These are phyloP conservation scores for Sporormia fimetaria DNA, from an alignment of 495 filamentous ascomycete genomes.

Conservation along the genomic window DNA sequence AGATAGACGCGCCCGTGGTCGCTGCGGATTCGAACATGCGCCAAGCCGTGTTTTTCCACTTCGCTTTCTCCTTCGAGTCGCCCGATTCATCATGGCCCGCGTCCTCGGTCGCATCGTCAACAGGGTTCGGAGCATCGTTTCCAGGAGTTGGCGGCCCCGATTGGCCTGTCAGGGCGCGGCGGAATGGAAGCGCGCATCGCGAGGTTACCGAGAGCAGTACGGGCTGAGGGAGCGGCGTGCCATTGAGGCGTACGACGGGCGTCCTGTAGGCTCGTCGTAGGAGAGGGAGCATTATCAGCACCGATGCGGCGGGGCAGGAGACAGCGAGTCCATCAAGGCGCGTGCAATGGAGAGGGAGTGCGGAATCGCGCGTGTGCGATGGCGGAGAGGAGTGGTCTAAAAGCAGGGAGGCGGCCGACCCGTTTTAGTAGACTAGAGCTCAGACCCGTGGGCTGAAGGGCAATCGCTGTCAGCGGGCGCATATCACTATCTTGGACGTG, in stretches of 20 bases:
- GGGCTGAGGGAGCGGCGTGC: constrained; percentile 8
- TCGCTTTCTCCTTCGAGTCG: constrained; percentile 1
- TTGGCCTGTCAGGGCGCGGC: constrained; percentile 13
- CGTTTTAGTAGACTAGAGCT: too few species aligned
- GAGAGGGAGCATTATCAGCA: constrained; percentile 9
- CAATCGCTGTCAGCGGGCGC: too few species aligned
- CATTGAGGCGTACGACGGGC: constrained; percentile 1
- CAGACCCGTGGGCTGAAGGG: too few species aligned
- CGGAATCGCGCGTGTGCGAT: too few species aligned
- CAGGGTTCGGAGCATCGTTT: constrained; percentile 23
- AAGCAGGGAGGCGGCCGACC: too few species aligned
- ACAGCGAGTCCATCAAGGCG: too few species aligned
- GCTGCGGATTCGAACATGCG: constrained; percentile 79
- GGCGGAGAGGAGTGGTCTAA: too few species aligned
- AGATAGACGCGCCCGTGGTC: constrained; percentile 77
- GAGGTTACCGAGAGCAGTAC: not conserved
- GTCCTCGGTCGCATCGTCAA: constrained; percentile 21
- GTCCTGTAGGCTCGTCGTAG: constrained; percentile 3
- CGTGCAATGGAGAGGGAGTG: too few species aligned
- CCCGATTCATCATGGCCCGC: constrained; percentile 1
- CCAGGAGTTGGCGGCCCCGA: constrained; percentile 20
- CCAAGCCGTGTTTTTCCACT: constrained; percentile 43
- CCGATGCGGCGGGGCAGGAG: constrained; percentile 2
- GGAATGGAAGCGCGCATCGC: not conserved
- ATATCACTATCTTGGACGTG: too few species aligned